Base-by-base conservation (phyloP, 139 green algal species). In the Chlorella sp. region DNA sequence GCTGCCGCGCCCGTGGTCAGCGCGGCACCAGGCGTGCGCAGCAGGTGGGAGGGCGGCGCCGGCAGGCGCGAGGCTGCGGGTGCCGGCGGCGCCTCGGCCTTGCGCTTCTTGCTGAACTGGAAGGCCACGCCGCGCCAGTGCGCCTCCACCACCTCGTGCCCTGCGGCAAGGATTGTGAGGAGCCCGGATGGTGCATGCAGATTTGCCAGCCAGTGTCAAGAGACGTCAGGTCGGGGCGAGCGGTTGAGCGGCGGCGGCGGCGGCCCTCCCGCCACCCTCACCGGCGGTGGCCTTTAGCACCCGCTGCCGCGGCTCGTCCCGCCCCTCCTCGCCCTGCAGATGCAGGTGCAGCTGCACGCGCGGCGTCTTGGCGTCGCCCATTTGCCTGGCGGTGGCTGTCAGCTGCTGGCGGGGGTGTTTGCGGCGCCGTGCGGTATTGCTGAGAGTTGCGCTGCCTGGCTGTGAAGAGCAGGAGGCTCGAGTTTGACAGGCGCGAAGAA, bases 261-360 rank as follows among this genome's bases (percentile, higher is more conserved):
- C 69, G 38, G 38, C 69, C 62, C 56, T 1, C 54, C 54, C 19
- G 2, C n/a, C 36, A 26, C 26, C 40, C 44, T 8, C 75, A 81
- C 77, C 77, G 30, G 60, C 58, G 6, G 77, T 83, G 40, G 73
- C 60, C 9, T n/a, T 44, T 7, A 83, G 30, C 17, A 84, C 67
- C 19, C 76, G 62, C 64, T 62, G 64, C 64, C 48, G 64, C 65
- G 79, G 64, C n/a, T 40, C 34, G n/a, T 62, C 79, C 0, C 14
- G 28, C 65, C 65, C 44, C n/a, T 40, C 34, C 43, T 76, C 79
- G 8, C 28, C n/a, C 64, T 81, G 75, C 51, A 84, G 16, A 8
- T 70, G 73, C 22, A 82, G 44, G 44, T 77, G n/a, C 43, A 84
- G 79, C 64, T 76, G 64, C 65, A 84, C 79, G 28, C 79, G 64